phyloP scores from a whole-genome alignment of 106 monocot species.

The Acanthochlamys bracteata region DNA sequence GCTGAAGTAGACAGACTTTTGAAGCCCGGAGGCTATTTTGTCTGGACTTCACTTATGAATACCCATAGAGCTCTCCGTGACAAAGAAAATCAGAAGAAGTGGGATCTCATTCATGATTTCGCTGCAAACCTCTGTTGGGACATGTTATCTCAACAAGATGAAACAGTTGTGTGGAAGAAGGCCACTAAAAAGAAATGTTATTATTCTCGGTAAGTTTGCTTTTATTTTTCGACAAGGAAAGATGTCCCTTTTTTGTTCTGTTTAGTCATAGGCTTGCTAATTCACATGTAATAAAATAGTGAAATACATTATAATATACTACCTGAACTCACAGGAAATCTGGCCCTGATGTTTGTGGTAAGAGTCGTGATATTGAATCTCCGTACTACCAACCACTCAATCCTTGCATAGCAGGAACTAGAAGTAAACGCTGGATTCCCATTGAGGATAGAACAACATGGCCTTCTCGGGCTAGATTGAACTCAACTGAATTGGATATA shows the following conservation, averaged over 20 bases:
- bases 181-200: constrained; percentile 65
- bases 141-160: constrained; percentile 83
- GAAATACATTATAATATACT: not conserved
- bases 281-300: not conserved
- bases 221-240: not conserved
- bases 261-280: too few species aligned
- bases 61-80: constrained; percentile 49
- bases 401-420: constrained; percentile 67
- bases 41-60: constrained; percentile 75
- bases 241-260: too few species aligned
- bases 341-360: constrained; percentile 57
- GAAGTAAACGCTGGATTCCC: constrained; percentile 76
- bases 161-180: constrained; percentile 94
- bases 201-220: constrained; percentile 40
- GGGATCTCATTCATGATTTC: constrained; percentile 31
- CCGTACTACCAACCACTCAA: constrained; percentile 67
- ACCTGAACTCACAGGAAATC: constrained; percentile 42
- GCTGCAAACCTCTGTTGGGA: constrained; percentile 88
- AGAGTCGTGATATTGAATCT: constrained; percentile 64
- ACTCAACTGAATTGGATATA: constrained; percentile 58
- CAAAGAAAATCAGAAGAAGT: constrained; percentile 74
- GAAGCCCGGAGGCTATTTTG: constrained; percentile 89
- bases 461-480: constrained; percentile 49
- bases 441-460: constrained; percentile 59
- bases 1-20: constrained; percentile 87